phyloP scores from a whole-genome alignment of 306 rosid species.

The Gynostemma pentaphyllum region DNA sequence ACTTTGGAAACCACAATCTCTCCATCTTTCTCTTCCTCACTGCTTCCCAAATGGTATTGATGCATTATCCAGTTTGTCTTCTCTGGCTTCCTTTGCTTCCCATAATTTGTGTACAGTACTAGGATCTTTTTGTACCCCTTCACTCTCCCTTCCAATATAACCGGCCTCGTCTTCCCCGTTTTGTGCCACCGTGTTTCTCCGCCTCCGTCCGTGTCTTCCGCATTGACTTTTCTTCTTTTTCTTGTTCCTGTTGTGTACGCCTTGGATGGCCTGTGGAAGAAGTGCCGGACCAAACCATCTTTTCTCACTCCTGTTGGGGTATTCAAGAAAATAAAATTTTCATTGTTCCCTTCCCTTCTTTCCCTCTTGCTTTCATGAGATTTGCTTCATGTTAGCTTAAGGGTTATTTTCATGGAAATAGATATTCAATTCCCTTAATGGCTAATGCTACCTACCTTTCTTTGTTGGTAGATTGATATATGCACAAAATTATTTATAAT shows the following conservation, averaged over 20 bases:
- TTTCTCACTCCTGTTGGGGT: constrained; percentile 8
- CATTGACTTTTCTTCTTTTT: constrained; percentile 1
- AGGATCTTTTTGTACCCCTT: constrained; percentile 67
- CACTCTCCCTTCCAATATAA: constrained; percentile 7
- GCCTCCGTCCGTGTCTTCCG: neutral
- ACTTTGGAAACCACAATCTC: constrained; percentile 69
- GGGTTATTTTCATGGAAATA: neutral
- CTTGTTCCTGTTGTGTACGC: constrained; percentile 11
- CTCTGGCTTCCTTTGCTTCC: constrained; percentile 64
- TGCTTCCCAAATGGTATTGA: constrained; percentile 21
- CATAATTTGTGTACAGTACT: constrained; percentile 64
- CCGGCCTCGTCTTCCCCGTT: constrained; percentile 6
- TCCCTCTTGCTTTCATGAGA: too few species aligned
- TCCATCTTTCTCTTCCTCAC: constrained; percentile 66
- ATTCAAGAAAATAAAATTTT: neutral
- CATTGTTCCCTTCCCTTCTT: neutral
- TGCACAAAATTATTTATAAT: too few species aligned
- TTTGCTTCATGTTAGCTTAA: neutral
- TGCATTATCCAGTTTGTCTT: constrained; percentile 67
- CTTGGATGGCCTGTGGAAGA: constrained; percentile 10
- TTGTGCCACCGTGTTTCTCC: constrained; percentile 10
- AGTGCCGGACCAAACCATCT: constrained; percentile 4
- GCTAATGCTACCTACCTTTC: neutral
- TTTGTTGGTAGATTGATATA: neutral
- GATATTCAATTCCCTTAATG: neutral